Evolutionary conservation across 371 early-diverging fungal species (phyloP), one percentile per base, ranked within the genome.

Genomic region (Syncephalastrum racemosum): DNA sequence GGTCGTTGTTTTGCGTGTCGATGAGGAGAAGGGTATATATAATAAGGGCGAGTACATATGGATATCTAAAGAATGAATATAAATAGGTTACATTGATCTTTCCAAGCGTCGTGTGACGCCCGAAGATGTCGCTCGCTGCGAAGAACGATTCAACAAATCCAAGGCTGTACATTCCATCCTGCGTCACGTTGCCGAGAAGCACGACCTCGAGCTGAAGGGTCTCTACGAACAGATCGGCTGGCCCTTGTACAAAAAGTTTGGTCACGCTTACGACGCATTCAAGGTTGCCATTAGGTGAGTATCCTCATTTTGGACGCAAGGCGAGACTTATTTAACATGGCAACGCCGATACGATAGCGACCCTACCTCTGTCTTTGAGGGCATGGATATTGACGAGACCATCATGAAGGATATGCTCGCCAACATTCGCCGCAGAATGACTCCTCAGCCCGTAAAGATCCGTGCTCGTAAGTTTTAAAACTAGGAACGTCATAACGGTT

Each of bases 181-280:
- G 87, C 82, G 92, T 55, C 94, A 95, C 66, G 94, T 96, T 48
- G 95, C 99, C 49, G 92, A 96, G 70, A 95, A 91, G 82, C 79
- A 88, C 50, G 84, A 89, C 63, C 66, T 86, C 58, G 83, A 83
- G 42, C 75, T 98, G 44, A 89, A 95, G 75, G 88, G 89, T 4
- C 81, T 99, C 19, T 98, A 99, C 75, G 83, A 88, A 58, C 67
- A 84, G 56, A 86, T 97, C 70, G 96, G 95, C 24, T 99, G 99
- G 98, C 97, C 95, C n/a, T 84, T 98, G 58, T 98, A 97, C 74
- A 87, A 83, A 73, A 93, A 97, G 82, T 98, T 92, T 75, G 99
- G 99, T 14, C 99, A 98, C 70, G 98, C 99, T 20, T 96, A 90
- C 60, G 94, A 97, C 76, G 95, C 94, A 4, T 99, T 99, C 83